Conservation (phyloP, 208 protist genomes). For the Wallacemonas rigidus region DNA sequence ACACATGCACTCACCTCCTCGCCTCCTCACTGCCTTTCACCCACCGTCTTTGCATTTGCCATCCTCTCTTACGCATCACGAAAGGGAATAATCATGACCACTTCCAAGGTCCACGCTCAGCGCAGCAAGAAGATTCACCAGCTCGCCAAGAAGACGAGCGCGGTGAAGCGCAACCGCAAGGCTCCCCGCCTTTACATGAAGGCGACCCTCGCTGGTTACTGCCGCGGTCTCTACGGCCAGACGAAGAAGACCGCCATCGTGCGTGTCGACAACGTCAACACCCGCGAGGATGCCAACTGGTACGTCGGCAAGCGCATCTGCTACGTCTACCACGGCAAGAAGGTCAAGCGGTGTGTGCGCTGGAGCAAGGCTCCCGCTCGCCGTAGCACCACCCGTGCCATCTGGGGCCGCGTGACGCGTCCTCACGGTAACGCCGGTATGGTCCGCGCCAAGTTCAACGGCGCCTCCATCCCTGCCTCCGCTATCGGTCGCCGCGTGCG, state of each 20-base stretch:
- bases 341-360: conserved; percentile 91
- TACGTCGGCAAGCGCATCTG: conserved; percentile 99
- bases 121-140: conserved; percentile 92
- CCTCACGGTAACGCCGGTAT: conserved; percentile 97
- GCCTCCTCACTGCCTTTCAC: too few species aligned
- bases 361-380: conserved; percentile 89
- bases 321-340: conserved; percentile 98
- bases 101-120: conserved; percentile 75
- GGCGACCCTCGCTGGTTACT: conserved; percentile 90
- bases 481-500: conserved; percentile 95
- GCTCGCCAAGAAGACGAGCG: conserved; percentile 84
- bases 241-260: conserved; percentile 94
- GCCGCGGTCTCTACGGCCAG: conserved; percentile 92
- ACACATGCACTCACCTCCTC: too few species aligned
- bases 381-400: conserved; percentile 92
- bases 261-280: conserved; percentile 97
- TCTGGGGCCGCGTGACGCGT: conserved; percentile 98
- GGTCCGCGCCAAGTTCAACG: conserved; percentile 97
- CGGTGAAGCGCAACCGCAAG: conserved; percentile 86
- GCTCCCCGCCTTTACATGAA: conserved; percentile 92
- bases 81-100: conserved; percentile 35
- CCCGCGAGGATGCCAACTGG: conserved; percentile 94
- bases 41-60: not conserved
- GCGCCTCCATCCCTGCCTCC: conserved; percentile 93
- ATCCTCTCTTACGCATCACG: too few species aligned